These are phyloP conservation scores for Chlamydomonas applanata DNA, from an alignment of 139 green algal genomes.

Conservation along the genomic window DNA sequence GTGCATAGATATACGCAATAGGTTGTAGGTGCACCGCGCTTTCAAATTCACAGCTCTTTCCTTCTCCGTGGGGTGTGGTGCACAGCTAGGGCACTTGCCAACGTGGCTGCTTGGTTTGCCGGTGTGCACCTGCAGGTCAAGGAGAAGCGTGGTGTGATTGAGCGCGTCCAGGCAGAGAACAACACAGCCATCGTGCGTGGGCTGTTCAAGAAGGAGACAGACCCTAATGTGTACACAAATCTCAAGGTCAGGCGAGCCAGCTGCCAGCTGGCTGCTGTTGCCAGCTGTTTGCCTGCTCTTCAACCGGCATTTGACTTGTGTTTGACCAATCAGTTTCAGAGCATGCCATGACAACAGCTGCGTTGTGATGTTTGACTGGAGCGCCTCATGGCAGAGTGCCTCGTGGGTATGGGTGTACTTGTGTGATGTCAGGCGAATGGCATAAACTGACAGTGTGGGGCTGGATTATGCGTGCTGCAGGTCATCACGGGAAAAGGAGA, in stretches of 20 bases:
- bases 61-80: neutral
- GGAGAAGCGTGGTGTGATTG: constrained; percentile 65
- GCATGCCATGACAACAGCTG: no score
- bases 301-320: no score
- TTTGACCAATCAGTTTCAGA: no score
- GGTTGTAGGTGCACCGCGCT: neutral
- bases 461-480: no score
- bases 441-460: neutral
- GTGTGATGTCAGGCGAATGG: neutral
- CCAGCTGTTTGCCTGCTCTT: constrained; percentile 4
- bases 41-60: neutral
- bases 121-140: constrained; percentile 75
- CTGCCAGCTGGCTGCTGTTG: neutral
- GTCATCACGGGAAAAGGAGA: constrained; percentile 48
- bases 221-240: constrained; percentile 77
- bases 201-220: constrained; percentile 95
- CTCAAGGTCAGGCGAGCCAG: constrained; percentile 43
- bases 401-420: no score
- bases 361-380: no score
- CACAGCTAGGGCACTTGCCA: neutral
- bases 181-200: constrained; percentile 72
- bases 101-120: neutral
- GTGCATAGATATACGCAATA: neutral
- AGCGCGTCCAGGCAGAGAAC: constrained; percentile 68
- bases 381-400: no score